Percentiles rank a stretch among this genome's conserved stretches.
Conservation (phyloP, 139 green algal species). For the Penium margaritaceum region DNA sequence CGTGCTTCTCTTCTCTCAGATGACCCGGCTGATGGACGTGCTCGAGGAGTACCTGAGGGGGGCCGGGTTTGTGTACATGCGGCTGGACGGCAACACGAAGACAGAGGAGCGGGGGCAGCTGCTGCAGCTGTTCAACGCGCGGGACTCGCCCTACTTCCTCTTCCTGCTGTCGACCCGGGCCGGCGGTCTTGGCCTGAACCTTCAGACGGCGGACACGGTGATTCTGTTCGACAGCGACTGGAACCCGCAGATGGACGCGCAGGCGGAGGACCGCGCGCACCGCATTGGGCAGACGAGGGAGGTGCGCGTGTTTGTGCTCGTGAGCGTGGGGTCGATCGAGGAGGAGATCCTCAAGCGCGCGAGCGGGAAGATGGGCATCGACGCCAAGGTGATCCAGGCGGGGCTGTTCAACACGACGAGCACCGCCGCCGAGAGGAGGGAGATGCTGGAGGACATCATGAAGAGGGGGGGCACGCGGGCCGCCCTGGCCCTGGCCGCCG, state of each 20-base stretch:
- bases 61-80: conserved; percentile 56
- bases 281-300: conserved; percentile 65
- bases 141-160: conserved; percentile 56
- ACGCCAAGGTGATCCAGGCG: conserved; percentile 64
- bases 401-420: conserved; percentile 41
- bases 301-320: conserved; percentile 69
- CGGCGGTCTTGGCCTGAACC: conserved; percentile 70
- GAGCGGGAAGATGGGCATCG: conserved; percentile 65
- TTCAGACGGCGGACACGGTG: conserved; percentile 75
- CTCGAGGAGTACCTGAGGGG: conserved; percentile 55
- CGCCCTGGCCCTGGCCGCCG: too few relatives aligned
- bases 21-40: conserved; percentile 41
- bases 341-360: conserved; percentile 67
- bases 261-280: conserved; percentile 70
- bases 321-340: conserved; percentile 65
- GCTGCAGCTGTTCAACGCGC: conserved; percentile 61
- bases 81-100: conserved; percentile 70
- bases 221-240: conserved; percentile 69
- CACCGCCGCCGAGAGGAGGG: conserved; percentile 39
- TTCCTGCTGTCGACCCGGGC: conserved; percentile 72
- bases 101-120: conserved; percentile 53
- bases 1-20: conserved; percentile 71
- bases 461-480: too few relatives aligned
- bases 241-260: conserved; percentile 64
- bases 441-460: conserved; percentile 60